phyloP scores from a whole-genome alignment of 192 early-diverging fungal genomes.

The Gonapodya sp. region DNA sequence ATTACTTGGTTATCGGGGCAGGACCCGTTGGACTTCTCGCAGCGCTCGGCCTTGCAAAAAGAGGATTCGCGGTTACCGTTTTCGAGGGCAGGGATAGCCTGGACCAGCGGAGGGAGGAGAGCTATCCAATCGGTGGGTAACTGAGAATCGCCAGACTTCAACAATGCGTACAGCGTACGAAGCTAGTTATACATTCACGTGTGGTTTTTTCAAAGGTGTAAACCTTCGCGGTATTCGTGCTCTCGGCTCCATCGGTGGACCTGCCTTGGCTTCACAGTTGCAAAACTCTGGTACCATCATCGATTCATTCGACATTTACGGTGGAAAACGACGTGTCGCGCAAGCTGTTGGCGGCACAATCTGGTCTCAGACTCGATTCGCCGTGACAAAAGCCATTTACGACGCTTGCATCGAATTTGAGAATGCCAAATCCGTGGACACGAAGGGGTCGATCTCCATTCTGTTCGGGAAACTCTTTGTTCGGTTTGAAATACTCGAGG shows the following conservation, averaged over 20 bases:
- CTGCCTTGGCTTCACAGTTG: not conserved
- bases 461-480: not conserved
- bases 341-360: not conserved
- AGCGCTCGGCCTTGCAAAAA: not conserved
- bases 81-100: not conserved
- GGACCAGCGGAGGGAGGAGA: not conserved
- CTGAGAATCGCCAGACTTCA: no score
- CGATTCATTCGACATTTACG: not conserved
- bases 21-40: conserved; percentile 5
- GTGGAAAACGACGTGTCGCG: not conserved
- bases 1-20: not conserved
- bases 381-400: not conserved
- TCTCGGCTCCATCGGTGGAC: not conserved
- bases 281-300: not conserved
- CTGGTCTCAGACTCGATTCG: not conserved
- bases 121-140: not conserved
- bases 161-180: not conserved
- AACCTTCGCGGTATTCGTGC: conserved; percentile 9
- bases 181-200: not conserved
- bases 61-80: not conserved
- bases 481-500: not conserved
- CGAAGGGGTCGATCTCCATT: not conserved
- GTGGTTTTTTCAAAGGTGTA: not conserved
- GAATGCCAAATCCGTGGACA: not conserved
- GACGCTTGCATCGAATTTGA: not conserved